Evolutionary conservation across 768 basidiomycete species (phyloP).

Genomic region (Fomitopsis serialis): DNA sequence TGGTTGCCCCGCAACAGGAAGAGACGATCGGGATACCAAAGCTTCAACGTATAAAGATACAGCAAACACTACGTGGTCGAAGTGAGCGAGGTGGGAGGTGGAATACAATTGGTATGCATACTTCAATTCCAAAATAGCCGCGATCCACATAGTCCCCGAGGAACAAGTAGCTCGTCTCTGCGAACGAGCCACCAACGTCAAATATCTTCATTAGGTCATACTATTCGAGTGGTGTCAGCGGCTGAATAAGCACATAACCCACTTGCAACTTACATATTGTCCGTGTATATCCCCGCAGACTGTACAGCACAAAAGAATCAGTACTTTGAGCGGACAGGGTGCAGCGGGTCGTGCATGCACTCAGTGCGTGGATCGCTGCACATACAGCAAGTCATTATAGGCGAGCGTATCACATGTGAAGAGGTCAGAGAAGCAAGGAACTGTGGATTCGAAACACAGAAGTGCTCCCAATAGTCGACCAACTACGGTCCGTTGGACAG

Average conservation of each 20-base stretch:
- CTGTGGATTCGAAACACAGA: no score
- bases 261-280: conserved; percentile 66
- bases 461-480: no score
- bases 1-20: conserved; percentile 91
- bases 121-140: conserved; percentile 86
- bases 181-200: conserved; percentile 84
- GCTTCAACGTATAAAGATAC: conserved; percentile 90
- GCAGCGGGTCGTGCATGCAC: no score
- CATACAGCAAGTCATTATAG: no score
- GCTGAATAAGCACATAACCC: not conserved
- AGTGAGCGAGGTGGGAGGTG: not conserved
- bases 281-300: conserved; percentile 98
- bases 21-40: conserved; percentile 80
- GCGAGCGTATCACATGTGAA: no score
- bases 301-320: conserved; percentile 26
- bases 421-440: no score
- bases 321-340: no score
- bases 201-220: conserved; percentile 98
- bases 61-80: conserved; percentile 61
- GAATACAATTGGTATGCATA: conserved; percentile 20
- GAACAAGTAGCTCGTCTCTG: conserved; percentile 86
- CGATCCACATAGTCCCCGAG: conserved; percentile 97
- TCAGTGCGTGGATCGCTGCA: no score
- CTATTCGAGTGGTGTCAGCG: conserved; percentile 33
- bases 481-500: no score